Evolutionary conservation across 179 eudicot species (phyloP), one percentile per base, ranked within the genome.

Genomic region (Actinidia polygama): DNA sequence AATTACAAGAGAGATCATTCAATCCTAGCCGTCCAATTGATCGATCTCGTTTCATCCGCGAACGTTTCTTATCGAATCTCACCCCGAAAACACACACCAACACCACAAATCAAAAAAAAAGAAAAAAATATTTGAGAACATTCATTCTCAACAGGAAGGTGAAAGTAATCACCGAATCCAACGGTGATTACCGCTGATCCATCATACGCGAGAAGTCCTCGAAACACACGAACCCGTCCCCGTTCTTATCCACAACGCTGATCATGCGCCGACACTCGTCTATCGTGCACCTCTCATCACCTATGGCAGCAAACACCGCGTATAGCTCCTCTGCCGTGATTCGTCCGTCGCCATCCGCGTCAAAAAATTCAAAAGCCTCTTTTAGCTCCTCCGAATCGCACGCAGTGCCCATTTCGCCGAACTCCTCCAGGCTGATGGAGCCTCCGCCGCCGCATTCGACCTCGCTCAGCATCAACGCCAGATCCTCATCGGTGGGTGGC

Each of bases 181-280:
- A 62, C n/a, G 57, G 61, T 50, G 5, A 78, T 57, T 80, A 78
- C 53, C 75, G 83, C 54, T 62, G 86, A 62, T 87, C 88, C 93
- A 90, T 90, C 93, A 90, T 90, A 19, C 70, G 85, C 7, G 70
- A 63, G 58, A 91, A 91, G 82, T 91, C 93, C 83, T 91, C 89
- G 71, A 89, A 87, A 82, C 94, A 90, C 7, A 91, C 94, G 72
- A 90, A 86, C 19, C 94, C 93, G 49, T 91, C 90, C 16, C 88
- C 88, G 73, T 89, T 89, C 50, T 54, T 82, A 80, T 91, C 91
- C 23, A 90, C 93, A 19, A 87, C 84, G 3, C 80, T 85, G 19
- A 95, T 94, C 98, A 95, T 95, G 36, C 90, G 84, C 82, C 87
- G 62, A 74, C 98, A 94, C 0, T 95, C 98, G 50, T 89, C 95